Conservation (phyloP, 2,329 filamentous ascomycete species). For the Paecilomyces formosus region DNA sequence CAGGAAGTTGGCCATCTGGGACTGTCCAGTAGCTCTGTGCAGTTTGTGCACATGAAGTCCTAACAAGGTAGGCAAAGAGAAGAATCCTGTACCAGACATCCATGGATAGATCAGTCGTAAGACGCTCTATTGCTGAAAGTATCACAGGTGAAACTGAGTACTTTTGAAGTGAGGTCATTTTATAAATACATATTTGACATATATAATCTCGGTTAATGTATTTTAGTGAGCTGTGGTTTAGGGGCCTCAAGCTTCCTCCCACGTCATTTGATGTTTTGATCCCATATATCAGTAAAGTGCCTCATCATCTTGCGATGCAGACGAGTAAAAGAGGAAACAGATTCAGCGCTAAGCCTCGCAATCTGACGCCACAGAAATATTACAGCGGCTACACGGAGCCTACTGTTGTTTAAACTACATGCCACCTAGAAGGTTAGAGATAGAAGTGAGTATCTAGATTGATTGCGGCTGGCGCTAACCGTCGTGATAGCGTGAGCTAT, state of each 20-base stretch:
- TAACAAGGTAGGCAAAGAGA: background rate
- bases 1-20: background rate
- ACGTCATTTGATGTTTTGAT: background rate
- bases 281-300: background rate
- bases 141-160: background rate
- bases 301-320: background rate
- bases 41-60: conserved; percentile 8
- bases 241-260: background rate
- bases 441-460: background rate
- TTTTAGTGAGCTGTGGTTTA: background rate
- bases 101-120: background rate
- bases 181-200: background rate
- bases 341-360: background rate
- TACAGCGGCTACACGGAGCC: background rate
- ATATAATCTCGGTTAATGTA: background rate
- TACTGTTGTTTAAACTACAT: background rate
- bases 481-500: background rate
- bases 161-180: background rate
- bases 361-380: background rate
- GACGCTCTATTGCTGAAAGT: background rate
- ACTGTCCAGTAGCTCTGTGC: conserved; percentile 9
- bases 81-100: background rate
- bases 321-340: background rate
- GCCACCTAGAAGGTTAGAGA: background rate
- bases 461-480: background rate